A percentile compares a stretch with the other conserved stretches of the same genome.
phyloP scores from a whole-genome alignment of 1,139 yeast species.

The Hanseniaspora sp. region DNA sequence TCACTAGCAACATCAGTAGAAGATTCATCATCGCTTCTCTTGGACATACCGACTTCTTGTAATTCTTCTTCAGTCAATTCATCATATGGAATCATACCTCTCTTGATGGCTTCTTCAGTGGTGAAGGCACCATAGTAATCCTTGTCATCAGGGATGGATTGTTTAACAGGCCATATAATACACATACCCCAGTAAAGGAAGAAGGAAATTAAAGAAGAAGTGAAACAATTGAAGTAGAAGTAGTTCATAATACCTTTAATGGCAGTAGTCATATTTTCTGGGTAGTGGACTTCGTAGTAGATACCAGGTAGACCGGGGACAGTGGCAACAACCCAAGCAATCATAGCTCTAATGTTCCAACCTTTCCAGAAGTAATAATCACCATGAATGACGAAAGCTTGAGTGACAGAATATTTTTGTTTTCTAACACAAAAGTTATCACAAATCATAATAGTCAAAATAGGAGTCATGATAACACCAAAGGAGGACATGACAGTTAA shows the following conservation, averaged over 20 bases:
- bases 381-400: slow-evolving; percentile 32
- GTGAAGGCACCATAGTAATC: slow-evolving; percentile 35
- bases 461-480: slow-evolving; percentile 38
- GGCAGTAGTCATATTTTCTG: slow-evolving; percentile 21
- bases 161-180: slow-evolving; percentile 32
- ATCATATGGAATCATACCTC: slow-evolving; percentile 27
- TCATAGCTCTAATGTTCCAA: slow-evolving; percentile 36
- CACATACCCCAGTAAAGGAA: slow-evolving; percentile 32
- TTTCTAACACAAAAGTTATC: slow-evolving; percentile 35
- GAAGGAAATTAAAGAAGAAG: slow-evolving; percentile 36
- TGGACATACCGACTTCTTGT: slow-evolving; percentile 17
- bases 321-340: slow-evolving; percentile 34
- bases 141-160: slow-evolving; percentile 30
- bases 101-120: slow-evolving; percentile 30
- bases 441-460: slow-evolving; percentile 35
- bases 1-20: slow-evolving; percentile 12
- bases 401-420: slow-evolving; percentile 31
- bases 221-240: slow-evolving; percentile 34
- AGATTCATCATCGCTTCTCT: slow-evolving; percentile 10
- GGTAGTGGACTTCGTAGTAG: slow-evolving; percentile 31
- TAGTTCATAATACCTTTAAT: slow-evolving; percentile 33
- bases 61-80: slow-evolving; percentile 26
- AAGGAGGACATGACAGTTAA: slow-evolving; percentile 37
- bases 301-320: slow-evolving; percentile 39
- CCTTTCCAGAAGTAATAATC: slow-evolving; percentile 35